Evolutionary conservation across 169 alveolate species (phyloP).

Genomic region (Cryptosporidium meleagridis): DNA sequence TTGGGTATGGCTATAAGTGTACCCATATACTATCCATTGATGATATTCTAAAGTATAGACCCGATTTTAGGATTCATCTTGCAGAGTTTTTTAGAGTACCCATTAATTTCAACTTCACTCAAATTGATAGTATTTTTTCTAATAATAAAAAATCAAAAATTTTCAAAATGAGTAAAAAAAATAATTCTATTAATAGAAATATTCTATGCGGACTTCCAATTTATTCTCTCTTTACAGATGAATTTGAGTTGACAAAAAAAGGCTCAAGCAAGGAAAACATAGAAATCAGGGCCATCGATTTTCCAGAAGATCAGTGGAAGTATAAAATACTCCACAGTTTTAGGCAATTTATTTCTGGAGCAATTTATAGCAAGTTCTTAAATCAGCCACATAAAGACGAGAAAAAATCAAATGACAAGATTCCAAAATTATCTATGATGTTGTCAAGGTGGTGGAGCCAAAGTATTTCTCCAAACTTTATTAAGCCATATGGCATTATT

Average conservation of each 20-base stretch:
- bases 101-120: constrained; percentile 7
- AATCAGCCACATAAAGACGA: neutral
- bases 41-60: constrained; percentile 51
- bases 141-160: constrained; percentile 1
- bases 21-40: constrained; percentile 56
- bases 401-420: constrained; percentile 8
- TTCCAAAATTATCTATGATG: constrained; percentile 41
- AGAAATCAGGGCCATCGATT: constrained; percentile 9
- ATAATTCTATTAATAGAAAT: constrained; percentile 9
- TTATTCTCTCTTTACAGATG: constrained; percentile 68
- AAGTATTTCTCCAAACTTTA: constrained; percentile 59
- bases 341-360: constrained; percentile 28
- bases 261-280: neutral
- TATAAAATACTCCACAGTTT: constrained; percentile 33
- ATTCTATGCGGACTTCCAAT: constrained; percentile 67
- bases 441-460: constrained; percentile 71
- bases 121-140: constrained; percentile 26
- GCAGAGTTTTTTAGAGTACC: constrained; percentile 72
- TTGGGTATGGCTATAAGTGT: constrained; percentile 65
- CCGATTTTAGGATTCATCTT: constrained; percentile 36
- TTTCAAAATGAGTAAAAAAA: constrained; percentile 20
- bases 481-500: constrained; percentile 51
- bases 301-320: constrained; percentile 73
- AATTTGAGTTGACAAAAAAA: constrained; percentile 27
- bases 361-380: neutral